A percentile compares a stretch with the other conserved stretches of the same genome.
Conservation (phyloP, 2,329 filamentous ascomycete species). For the Penicillium brasilianum region DNA sequence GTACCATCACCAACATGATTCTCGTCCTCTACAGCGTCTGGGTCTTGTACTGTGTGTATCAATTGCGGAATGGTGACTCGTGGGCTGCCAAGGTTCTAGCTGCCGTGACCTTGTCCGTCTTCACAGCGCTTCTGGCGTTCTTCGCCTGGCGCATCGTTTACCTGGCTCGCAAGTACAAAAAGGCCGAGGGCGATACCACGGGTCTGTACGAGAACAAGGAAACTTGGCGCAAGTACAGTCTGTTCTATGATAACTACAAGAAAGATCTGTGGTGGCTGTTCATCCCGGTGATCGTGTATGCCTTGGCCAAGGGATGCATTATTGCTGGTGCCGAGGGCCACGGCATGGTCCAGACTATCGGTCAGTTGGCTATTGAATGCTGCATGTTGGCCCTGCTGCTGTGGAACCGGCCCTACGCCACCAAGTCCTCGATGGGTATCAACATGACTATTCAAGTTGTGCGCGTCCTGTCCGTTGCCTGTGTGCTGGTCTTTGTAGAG, state of each 20-base stretch:
- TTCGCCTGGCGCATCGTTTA: conserved; percentile 84
- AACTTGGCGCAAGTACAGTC: conserved; percentile 91
- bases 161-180: conserved; percentile 75
- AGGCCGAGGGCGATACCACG: conserved; percentile 72
- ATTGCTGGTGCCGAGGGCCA: conserved; percentile 85
- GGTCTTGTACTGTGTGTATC: conserved; percentile 94
- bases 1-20: conserved; percentile 87
- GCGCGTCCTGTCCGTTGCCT: conserved; percentile 83
- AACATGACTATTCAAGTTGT: conserved; percentile 91
- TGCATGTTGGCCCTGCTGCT: conserved; percentile 78
- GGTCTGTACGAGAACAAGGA: conserved; percentile 86
- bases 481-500: conserved; percentile 91
- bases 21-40: conserved; percentile 91
- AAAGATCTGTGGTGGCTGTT: conserved; percentile 98
- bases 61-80: conserved; percentile 91
- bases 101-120: conserved; percentile 76
- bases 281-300: conserved; percentile 84
- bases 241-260: conserved; percentile 97
- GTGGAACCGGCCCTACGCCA: conserved; percentile 85
- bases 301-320: conserved; percentile 84
- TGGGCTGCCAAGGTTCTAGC: conserved; percentile 89
- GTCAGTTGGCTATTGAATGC: conserved; percentile 79
- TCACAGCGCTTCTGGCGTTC: conserved; percentile 79
- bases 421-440: conserved; percentile 86
- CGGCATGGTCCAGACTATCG: conserved; percentile 78